A percentile compares a stretch with the other conserved stretches of the same genome.
phyloP scores from a whole-genome alignment of 176 grass and related monocot species.

The Hordeum marinum region DNA sequence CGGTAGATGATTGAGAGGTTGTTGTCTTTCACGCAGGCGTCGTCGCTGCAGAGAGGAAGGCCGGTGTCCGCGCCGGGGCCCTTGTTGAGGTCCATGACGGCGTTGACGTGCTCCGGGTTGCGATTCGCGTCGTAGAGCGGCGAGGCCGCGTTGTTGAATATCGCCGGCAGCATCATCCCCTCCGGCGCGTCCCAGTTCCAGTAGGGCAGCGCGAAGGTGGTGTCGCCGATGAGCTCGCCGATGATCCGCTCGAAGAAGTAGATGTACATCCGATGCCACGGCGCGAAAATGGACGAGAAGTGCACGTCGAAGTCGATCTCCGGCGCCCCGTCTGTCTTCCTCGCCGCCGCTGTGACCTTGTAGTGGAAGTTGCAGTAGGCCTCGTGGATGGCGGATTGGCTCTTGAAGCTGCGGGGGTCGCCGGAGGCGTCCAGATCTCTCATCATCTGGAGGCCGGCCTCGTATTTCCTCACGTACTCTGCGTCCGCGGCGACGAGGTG shows the following conservation, averaged over 20 bases:
- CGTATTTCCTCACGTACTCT: neutral
- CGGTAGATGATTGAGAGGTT: neutral
- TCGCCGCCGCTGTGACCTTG: neutral
- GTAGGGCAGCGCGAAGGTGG: conserved; percentile 51
- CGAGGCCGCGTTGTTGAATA: conserved; percentile 19
- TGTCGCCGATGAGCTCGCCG: conserved; percentile 40
- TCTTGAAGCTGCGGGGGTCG: conserved; percentile 2
- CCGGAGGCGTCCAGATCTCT: neutral
- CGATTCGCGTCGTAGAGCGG: conserved; percentile 42
- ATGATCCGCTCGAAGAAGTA: conserved; percentile 61
- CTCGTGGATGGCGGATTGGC: conserved; percentile 3
- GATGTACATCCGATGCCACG: conserved; percentile 69
- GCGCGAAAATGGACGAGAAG: conserved; percentile 56
- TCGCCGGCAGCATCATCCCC: conserved; percentile 39
- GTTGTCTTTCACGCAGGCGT: neutral
- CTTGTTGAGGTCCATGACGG: conserved; percentile 36
- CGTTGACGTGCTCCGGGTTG: neutral
- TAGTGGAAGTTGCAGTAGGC: conserved; percentile 16
- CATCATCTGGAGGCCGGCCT: neutral
- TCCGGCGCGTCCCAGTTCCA: conserved; percentile 62
- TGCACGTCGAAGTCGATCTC: conserved; percentile 3
- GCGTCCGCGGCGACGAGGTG: neutral
- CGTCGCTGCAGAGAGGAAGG: neutral
- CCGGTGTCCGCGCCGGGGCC: neutral
- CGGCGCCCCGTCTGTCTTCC: neutral